A percentile compares a stretch with the other conserved stretches of the same genome.
Conservation (phyloP, 2,329 filamentous ascomycete species). For the Exophiala calicioides region DNA sequence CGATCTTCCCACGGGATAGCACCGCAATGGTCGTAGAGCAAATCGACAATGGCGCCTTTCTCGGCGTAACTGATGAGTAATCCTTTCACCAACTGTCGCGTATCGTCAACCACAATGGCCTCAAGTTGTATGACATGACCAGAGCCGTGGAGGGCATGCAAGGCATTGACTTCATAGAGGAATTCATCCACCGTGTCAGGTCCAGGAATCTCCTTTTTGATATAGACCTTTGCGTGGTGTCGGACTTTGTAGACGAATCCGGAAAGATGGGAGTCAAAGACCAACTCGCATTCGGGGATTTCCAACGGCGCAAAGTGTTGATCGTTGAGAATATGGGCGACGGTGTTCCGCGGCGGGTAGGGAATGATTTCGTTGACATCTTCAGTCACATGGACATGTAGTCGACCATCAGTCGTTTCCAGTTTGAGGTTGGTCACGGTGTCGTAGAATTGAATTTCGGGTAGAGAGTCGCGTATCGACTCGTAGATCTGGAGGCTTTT, state of each 20-base stretch:
- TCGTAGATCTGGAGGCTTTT: constrained; percentile 94
- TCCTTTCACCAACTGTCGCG: constrained; percentile 73
- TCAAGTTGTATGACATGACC: constrained; percentile 81
- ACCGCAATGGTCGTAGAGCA: constrained; percentile 76
- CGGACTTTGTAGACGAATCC: constrained; percentile 96
- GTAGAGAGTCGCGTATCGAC: constrained; percentile 84
- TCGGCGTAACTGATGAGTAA: constrained; percentile 86
- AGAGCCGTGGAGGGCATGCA: constrained; percentile 74
- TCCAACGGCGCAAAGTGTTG: constrained; percentile 50
- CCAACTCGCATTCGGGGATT: constrained; percentile 71
- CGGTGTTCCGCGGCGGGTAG: constrained; percentile 72
- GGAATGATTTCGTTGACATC: constrained; percentile 92
- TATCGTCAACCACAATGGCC: constrained; percentile 82
- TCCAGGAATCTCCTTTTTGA: constrained; percentile 98
- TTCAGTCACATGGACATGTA: constrained; percentile 97
- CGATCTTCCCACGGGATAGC: constrained; percentile 68
- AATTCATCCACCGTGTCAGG: constrained; percentile 96
- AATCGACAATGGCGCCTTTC: constrained; percentile 82
- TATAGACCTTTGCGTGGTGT: constrained; percentile 67
- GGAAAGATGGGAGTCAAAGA: constrained; percentile 89
- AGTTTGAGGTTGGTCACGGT: constrained; percentile 95
- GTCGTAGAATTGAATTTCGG: constrained; percentile 93
- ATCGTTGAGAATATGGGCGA: constrained; percentile 65
- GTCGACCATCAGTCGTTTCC: constrained; percentile 79
- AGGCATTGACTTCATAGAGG: constrained; percentile 92